phyloP scores from a whole-genome alignment of 2,329 filamentous ascomycete genomes.

The Aureobasidium sp. region DNA sequence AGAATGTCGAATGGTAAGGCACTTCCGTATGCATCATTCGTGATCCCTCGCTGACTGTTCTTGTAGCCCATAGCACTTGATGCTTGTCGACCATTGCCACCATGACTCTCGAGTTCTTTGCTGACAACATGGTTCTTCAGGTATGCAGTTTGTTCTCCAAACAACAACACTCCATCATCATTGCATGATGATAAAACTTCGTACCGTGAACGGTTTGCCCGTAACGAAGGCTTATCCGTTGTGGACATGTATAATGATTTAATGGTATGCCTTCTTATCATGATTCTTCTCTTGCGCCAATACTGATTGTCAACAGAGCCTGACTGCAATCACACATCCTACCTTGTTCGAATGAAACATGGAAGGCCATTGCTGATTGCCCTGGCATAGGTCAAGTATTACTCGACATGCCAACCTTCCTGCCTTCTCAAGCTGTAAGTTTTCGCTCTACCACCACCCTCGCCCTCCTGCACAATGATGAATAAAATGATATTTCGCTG shows the following conservation, averaged over 20 bases:
- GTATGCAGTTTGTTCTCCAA: conserved; percentile 6
- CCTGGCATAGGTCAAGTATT: not conserved
- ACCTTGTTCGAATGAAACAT: not conserved
- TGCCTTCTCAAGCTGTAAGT: not conserved
- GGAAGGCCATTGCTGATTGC: conserved; percentile 6
- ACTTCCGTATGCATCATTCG: not conserved
- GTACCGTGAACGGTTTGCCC: conserved; percentile 11
- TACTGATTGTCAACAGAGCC: conserved; percentile 8
- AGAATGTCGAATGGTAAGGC: conserved; percentile 51
- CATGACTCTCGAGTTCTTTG: conserved; percentile 17
- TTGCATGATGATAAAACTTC: conserved; percentile 14
- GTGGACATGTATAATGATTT: conserved; percentile 13
- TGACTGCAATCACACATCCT: conserved; percentile 8
- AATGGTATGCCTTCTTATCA: not conserved
- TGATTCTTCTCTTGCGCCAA: not conserved
- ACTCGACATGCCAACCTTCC: not conserved
- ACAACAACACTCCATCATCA: not conserved
- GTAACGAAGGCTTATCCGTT: conserved; percentile 13
- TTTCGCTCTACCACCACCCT: conserved; percentile 2
- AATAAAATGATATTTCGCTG: conserved; percentile 50
- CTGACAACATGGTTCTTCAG: conserved; percentile 23
- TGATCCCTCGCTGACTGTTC: conserved; percentile 19
- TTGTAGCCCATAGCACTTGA: conserved; percentile 19
- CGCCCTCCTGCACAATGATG: conserved; percentile 39
- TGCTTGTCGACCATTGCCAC: conserved; percentile 25